Base-by-base conservation (phyloP, 2,329 filamentous ascomycete species). In the Grosmannia serpens region DNA sequence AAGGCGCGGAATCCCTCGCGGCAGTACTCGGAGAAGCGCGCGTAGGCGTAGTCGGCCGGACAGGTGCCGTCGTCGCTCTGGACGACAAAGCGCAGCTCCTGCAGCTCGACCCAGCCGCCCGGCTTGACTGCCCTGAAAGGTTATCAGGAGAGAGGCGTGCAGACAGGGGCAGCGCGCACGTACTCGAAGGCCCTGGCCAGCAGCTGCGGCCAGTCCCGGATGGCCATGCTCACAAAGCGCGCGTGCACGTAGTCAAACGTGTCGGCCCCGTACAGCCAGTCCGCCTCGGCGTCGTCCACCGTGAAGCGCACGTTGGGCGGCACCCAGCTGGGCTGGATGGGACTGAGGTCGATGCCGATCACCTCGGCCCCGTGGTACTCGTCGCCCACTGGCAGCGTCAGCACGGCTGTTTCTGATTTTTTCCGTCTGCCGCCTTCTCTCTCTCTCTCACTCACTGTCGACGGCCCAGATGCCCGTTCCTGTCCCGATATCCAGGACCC, bases 241-340 rank as follows among this genome's bases (percentile, higher is more conserved):
- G 78, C 75, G 66, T 85, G 82, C 17, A 84, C 75, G 60, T 80
- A 83, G 65, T 86, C 82, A 60, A 81, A 84, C 26, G 53, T 50
- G 59, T 77, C 71, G 8, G 72, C 68, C 53, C 77, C 79, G 58
- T 78, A 73, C 58, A 78, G 74, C 17, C 76, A 76, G 79, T 66
- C 65, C 55, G 74, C 75, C 65, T 84, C 81, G 26, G 79, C 73
- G 61, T 64, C 60, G 58, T 64, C 62, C 49, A 64, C 61, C 17
- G 60, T 41, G 49, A 64, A 63, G 44, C 53, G 56, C 46, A 64
- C 62, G 35, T 62, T 64, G 52, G 61, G 59, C 33, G 82, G 81
- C 8, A 81, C 76, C 66, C 70, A 75, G 33, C 66, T 67, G 2
- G 72, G 72, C 57, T 76, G 73, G 41, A 76, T 74, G n/a, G 73